Base-by-base conservation (phyloP, 768 basidiomycete genomes). In the Lactarius trivialis region DNA sequence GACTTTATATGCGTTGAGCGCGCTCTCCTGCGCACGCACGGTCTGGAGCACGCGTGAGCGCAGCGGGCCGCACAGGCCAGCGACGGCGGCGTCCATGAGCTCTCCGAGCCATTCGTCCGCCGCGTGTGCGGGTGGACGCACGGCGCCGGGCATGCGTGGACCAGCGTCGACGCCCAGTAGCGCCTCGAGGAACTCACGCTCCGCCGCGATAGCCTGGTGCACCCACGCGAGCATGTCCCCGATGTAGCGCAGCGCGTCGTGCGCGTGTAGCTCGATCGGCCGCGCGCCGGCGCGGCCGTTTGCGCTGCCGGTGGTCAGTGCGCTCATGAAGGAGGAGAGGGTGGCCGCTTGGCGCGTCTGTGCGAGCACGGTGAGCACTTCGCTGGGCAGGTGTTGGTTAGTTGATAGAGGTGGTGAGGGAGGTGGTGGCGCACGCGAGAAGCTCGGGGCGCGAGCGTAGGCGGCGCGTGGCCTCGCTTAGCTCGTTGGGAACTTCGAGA, bases 141-240 rank as follows among this genome's bases (percentile, higher is more conserved):
- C 79, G 64, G 85, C 82, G 62, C 96, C 82, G 61, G 94, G 85
- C 93, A 94, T 88, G 70, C 87, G 74, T 64, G 72, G 34, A 12
- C 66, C 77, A 58, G 85, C 83, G 41, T 76, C 81, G 55, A 93
- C 69, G 7, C 83, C 88, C 65, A 98, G 98, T 28, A 98, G 73
- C 36, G 84, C 79, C 69, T 98, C 94, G 24, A 99, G 79, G 68
- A 95, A 94, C 75, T 98, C 97, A 49, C 87, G 87, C 70, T 99
- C 97, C 1, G 90, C 90, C 0, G 97, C 97, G 63, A 97, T 93
- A 0, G 89, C 83, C 65, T 98, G 96, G 73, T 99, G 96, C 0
- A 98, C 86, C 96, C 96, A 98, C 0, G 95, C 96, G 8, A 98
- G 84, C 91, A 98, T 98, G 74, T 98, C 96, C 15, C 97, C 97